Percentiles rank a stretch among this genome's conserved stretches.
Conservation (phyloP, 345 rosid genomes). For the Rhizophora mangle region DNA sequence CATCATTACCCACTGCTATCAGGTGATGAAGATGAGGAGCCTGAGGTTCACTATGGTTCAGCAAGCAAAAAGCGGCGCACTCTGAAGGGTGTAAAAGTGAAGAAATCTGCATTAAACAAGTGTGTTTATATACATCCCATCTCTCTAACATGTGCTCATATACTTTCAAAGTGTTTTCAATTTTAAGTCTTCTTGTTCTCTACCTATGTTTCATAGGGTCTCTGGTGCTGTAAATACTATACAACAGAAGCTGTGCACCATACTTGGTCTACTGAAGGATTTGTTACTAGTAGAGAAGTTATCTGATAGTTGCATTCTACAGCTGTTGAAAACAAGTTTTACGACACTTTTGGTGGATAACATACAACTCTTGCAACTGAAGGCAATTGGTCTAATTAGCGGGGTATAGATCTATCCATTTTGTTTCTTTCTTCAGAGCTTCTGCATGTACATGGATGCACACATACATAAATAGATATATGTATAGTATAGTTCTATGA, state of each 20-base stretch:
- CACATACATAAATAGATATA: background rate
- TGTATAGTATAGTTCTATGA: background rate
- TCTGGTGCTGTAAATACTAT: slow-evolving; percentile 71
- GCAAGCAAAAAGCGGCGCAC: slow-evolving; percentile 74
- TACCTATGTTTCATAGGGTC: slow-evolving; percentile 56
- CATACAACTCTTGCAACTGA: slow-evolving; percentile 92
- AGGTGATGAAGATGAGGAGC: slow-evolving; percentile 90
- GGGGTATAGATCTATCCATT: slow-evolving; percentile 53
- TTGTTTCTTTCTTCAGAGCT: slow-evolving; percentile 1
- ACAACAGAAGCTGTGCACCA: slow-evolving; percentile 89
- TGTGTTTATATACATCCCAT: slow-evolving; percentile 39
- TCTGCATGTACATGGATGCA: slow-evolving; percentile 4
- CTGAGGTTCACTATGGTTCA: slow-evolving; percentile 65
- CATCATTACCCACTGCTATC: slow-evolving; percentile 11
- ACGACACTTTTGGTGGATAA: slow-evolving; percentile 93
- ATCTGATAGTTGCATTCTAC: slow-evolving; percentile 96
- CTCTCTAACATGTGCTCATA: slow-evolving; percentile 14
- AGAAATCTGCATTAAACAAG: slow-evolving; percentile 74
- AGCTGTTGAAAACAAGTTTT: slow-evolving; percentile 79
- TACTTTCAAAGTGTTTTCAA: slow-evolving; percentile 5
- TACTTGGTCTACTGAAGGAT: slow-evolving; percentile 89
- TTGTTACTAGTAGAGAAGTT: slow-evolving; percentile 78
- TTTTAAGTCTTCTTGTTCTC: slow-evolving; percentile 22
- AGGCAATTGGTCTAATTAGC: slow-evolving; percentile 77
- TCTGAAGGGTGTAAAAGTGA: slow-evolving; percentile 63